These are phyloP conservation scores for Luvunga scandens DNA, from an alignment of 345 rosid genomes.

Conservation along the genomic window DNA sequence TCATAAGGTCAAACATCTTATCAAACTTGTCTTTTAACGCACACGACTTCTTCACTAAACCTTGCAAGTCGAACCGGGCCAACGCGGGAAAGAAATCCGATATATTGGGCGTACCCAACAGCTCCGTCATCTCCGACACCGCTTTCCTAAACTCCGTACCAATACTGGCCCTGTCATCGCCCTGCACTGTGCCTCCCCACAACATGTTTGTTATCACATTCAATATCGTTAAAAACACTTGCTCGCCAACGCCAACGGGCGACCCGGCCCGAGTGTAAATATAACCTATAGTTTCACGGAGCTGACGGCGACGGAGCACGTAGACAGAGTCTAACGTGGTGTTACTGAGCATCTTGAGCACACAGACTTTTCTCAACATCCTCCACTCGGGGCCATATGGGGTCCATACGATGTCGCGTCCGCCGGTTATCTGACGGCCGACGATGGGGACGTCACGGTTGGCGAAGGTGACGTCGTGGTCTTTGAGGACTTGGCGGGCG, in stretches of 20 bases:
- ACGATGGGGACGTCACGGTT: slow-evolving; percentile 41
- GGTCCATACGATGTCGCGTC: slow-evolving; percentile 43
- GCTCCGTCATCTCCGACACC: slow-evolving; percentile 29
- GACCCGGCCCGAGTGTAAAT: slow-evolving; percentile 24
- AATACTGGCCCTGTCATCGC: slow-evolving; percentile 25
- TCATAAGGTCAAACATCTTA: slow-evolving; percentile 35
- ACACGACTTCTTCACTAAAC: slow-evolving; percentile 36
- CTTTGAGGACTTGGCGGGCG: slow-evolving; percentile 47
- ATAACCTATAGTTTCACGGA: slow-evolving; percentile 32
- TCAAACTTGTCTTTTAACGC: slow-evolving; percentile 28
- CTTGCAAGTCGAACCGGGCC: slow-evolving; percentile 57
- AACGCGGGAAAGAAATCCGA: slow-evolving; percentile 60
- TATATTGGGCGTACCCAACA: slow-evolving; percentile 40
- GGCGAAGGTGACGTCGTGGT: slow-evolving; percentile 44
- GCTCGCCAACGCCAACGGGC: slow-evolving; percentile 39
- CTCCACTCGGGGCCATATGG: slow-evolving; percentile 57
- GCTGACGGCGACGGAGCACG: slow-evolving; percentile 41
- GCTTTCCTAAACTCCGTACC: slow-evolving; percentile 31
- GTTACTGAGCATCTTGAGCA: slow-evolving; percentile 52
- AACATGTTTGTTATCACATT: slow-evolving; percentile 44
- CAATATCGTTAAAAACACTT: slow-evolving; percentile 31
- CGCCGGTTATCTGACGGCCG: slow-evolving; percentile 29
- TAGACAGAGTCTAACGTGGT: slow-evolving; percentile 45
- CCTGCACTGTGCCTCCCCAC: slow-evolving; percentile 40
- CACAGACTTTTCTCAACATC: slow-evolving; percentile 43